Conservation (phyloP, 176 grass and related monocot species). For the Pontederia paniculata region DNA sequence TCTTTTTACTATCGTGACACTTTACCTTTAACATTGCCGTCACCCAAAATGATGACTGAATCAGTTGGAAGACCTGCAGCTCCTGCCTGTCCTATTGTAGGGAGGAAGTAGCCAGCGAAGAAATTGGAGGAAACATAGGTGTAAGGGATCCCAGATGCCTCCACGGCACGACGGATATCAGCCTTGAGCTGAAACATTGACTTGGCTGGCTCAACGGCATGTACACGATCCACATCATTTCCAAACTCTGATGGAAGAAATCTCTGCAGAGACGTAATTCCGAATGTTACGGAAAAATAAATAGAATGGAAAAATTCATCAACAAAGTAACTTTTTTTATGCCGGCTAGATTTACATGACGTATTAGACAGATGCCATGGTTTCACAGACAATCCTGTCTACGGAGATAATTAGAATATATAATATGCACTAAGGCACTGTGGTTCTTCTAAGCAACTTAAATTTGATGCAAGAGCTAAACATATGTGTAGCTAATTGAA, state of each 20-base stretch:
- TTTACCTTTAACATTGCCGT: slow-evolving; percentile 4
- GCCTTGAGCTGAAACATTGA: neutral
- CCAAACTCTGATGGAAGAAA: slow-evolving; percentile 7
- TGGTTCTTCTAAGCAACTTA: no score
- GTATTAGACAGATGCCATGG: no score
- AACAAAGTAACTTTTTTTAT: no score
- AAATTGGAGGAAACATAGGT: slow-evolving; percentile 1
- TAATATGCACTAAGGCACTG: no score
- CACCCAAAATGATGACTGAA: slow-evolving; percentile 3
- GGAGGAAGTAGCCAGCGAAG: slow-evolving; percentile 2
- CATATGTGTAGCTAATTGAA: no score
- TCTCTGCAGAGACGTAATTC: neutral
- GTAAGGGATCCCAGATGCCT: slow-evolving; percentile 4
- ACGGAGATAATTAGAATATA: no score
- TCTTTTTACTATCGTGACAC: neutral
- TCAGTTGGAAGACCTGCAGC: neutral
- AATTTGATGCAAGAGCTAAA: no score
- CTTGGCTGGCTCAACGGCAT: neutral
- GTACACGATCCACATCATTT: neutral
- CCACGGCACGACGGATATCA: neutral
- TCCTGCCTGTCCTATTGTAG: neutral
- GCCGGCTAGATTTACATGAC: no score
- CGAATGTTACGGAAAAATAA: no score
- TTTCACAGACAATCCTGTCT: no score
- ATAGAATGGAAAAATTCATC: no score